phyloP scores from a whole-genome alignment of 2,329 filamentous ascomycete genomes.

The Venturia oleaginea region DNA sequence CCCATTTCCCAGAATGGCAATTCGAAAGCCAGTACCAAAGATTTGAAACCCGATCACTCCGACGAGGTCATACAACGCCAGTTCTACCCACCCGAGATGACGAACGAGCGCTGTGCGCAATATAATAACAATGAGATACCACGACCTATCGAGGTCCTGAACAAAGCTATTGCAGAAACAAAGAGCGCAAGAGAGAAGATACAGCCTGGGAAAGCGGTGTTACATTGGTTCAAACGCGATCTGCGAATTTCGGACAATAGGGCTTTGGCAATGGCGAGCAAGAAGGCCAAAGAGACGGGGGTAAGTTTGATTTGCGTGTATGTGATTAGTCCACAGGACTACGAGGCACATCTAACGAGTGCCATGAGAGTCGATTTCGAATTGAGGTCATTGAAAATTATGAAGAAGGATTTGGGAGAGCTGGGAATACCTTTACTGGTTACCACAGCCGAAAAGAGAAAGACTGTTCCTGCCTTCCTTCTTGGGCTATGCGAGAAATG shows the following conservation, averaged over 20 bases:
- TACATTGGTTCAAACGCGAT: conserved; percentile 46
- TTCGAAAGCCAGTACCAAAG: conserved; percentile 16
- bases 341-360: conserved; percentile 43
- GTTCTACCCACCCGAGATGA: conserved; percentile 83
- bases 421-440: conserved; percentile 42
- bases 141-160: conserved; percentile 63
- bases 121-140: conserved; percentile 63
- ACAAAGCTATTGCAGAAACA: conserved; percentile 54
- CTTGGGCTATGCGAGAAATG: conserved; percentile 36
- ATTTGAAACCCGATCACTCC: conserved; percentile 26
- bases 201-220: conserved; percentile 44
- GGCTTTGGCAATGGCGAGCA: conserved; percentile 37
- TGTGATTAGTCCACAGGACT: conserved; percentile 37
- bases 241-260: conserved; percentile 42
- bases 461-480: conserved; percentile 33
- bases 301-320: conserved; percentile 38
- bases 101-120: conserved; percentile 62
- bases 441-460: conserved; percentile 33
- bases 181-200: conserved; percentile 43
- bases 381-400: conserved; percentile 33
- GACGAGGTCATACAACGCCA: conserved; percentile 41
- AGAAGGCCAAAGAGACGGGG: conserved; percentile 36
- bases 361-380: conserved; percentile 42
- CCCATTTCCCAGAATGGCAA: background rate
- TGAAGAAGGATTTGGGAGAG: conserved; percentile 38